Evolutionary conservation across 1,284 basidiomycete genomes (phyloP).

Genomic region (Trichosporon faecale): DNA sequence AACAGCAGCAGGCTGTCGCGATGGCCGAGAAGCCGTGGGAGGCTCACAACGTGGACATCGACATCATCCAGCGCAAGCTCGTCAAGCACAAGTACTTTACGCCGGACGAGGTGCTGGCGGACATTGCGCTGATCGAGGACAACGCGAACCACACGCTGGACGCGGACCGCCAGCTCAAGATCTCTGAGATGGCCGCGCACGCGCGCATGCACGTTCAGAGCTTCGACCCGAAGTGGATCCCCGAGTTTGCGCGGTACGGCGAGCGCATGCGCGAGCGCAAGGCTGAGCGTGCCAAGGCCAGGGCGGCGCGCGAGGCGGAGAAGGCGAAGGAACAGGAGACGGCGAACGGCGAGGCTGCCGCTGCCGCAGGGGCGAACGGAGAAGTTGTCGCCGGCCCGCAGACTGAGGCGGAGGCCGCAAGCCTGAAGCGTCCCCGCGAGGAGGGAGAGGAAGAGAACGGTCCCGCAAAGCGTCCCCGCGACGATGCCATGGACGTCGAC

Average conservation of each 20-base stretch:
- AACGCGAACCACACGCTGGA: conserved; percentile 76
- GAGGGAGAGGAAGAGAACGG: conserved; percentile 27
- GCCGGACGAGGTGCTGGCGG: conserved; percentile 79
- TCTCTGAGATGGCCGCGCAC: conserved; percentile 85
- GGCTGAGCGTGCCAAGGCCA: conserved; percentile 57
- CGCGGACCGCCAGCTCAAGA: conserved; percentile 70
- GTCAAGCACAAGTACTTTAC: conserved; percentile 86
- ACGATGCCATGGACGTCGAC: conserved; percentile 58
- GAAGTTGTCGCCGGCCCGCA: neutral
- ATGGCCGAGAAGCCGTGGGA: conserved; percentile 28
- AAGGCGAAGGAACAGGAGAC: conserved; percentile 58
- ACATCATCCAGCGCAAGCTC: conserved; percentile 81
- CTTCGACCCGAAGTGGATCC: conserved; percentile 75
- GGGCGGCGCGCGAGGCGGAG: conserved; percentile 73
- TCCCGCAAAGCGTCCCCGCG: conserved; percentile 64
- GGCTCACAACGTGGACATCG: conserved; percentile 77
- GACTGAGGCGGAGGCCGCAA: conserved; percentile 19
- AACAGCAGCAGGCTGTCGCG: conserved; percentile 8
- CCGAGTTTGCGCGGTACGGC: conserved; percentile 88
- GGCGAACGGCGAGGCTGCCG: neutral
- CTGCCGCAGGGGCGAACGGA: neutral
- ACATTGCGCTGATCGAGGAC: conserved; percentile 81
- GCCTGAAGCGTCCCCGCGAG: conserved; percentile 30
- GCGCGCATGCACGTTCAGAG: conserved; percentile 77
- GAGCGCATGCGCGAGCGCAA: conserved; percentile 68